Percentiles rank a stretch among this genome's conserved stretches.
These are phyloP conservation scores for Colletotrichum sp. DNA, from an alignment of 2,329 filamentous ascomycete genomes.

Conservation along the genomic window DNA sequence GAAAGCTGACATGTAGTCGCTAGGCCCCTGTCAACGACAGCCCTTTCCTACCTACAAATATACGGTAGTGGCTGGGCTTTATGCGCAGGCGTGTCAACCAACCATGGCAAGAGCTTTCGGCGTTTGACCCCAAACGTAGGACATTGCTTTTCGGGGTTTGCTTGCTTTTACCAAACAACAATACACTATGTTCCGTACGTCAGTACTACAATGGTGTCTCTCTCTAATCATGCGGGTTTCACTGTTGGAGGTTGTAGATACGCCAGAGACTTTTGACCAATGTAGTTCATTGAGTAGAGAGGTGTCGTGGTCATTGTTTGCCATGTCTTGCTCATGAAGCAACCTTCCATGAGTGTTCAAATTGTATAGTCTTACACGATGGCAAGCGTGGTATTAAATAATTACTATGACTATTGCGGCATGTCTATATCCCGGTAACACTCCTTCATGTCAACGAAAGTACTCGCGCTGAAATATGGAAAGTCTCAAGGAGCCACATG, in stretches of 20 bases:
- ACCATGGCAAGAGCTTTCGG: neutral
- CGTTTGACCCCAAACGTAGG: neutral
- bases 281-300: too few relatives aligned
- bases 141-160: neutral
- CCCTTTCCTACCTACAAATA: neutral
- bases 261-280: neutral
- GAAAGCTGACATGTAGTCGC: neutral
- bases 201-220: neutral
- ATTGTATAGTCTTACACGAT: neutral
- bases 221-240: neutral
- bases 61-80: neutral
- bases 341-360: neutral
- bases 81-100: neutral
- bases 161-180: neutral
- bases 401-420: neutral
- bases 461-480: neutral
- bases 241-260: neutral
- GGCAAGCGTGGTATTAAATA: neutral
- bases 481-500: neutral
- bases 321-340: neutral
- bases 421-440: neutral
- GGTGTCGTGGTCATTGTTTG: neutral
- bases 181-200: neutral
- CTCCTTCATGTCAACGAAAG: neutral
- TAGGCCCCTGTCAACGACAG: accelerated